Conservation (phyloP, 2,329 filamentous ascomycete species). For the Alternaria sp. region DNA sequence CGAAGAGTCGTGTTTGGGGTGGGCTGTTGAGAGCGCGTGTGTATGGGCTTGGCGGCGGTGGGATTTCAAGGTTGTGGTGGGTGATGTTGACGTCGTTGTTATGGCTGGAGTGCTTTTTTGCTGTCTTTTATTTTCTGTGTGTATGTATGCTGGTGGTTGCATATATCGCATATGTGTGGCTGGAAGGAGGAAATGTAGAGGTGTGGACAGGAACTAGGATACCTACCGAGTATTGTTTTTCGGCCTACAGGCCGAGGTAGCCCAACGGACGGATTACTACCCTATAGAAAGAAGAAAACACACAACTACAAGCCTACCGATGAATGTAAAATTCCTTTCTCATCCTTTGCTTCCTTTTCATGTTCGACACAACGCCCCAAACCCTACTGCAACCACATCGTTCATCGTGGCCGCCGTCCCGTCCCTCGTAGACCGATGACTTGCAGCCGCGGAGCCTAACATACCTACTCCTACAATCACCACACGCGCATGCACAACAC, state of each 20-base stretch:
- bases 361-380: background rate
- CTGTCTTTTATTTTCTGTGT: background rate
- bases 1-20: background rate
- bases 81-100: background rate
- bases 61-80: background rate
- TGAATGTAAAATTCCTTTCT: background rate
- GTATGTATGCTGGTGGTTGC: background rate
- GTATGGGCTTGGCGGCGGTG: background rate
- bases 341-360: background rate
- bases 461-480: background rate
- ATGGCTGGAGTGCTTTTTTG: background rate
- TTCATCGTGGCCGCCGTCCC: background rate
- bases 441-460: background rate
- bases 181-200: background rate
- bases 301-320: background rate
- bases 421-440: background rate
- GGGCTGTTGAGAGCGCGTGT: background rate
- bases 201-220: background rate
- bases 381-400: background rate
- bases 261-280: background rate
- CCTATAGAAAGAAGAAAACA: background rate
- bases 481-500: background rate
- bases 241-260: background rate
- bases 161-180: background rate
- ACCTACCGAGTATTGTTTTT: background rate